Conservation (phyloP, 768 basidiomycete genomes). For the Imleria badia region DNA sequence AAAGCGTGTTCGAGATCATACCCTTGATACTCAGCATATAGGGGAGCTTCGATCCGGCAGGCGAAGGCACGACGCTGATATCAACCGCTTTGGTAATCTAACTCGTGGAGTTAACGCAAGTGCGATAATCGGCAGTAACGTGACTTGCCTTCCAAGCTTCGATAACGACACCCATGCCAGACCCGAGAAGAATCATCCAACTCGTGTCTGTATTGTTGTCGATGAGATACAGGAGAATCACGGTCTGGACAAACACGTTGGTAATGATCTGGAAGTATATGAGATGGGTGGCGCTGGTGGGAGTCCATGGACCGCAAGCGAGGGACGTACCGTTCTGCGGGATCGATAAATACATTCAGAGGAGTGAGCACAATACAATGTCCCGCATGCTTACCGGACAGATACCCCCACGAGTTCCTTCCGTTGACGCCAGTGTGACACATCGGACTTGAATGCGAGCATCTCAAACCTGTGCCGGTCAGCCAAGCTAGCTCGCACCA, state of each 20-base stretch:
- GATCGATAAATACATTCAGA: slow-evolving; percentile 21
- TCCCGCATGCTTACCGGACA: slow-evolving; percentile 58
- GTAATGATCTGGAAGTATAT: slow-evolving; percentile 61
- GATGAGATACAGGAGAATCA: slow-evolving; percentile 90
- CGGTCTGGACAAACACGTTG: slow-evolving; percentile 90
- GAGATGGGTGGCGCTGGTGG: slow-evolving; percentile 13
- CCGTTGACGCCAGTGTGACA: slow-evolving; percentile 93
- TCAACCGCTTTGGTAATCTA: slow-evolving; percentile 91
- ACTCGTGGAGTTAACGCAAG: slow-evolving; percentile 16
- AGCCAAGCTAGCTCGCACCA: slow-evolving; percentile 5
- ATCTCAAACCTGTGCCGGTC: slow-evolving; percentile 74
- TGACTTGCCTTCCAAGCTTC: slow-evolving; percentile 89
- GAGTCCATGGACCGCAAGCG: slow-evolving; percentile 10
- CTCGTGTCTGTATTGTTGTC: slow-evolving; percentile 95
- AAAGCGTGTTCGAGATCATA: slow-evolving; percentile 34
- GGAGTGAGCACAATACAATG: slow-evolving; percentile 5
- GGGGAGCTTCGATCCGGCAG: slow-evolving; percentile 67
- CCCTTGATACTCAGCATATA: slow-evolving; percentile 83
- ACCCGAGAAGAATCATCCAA: slow-evolving; percentile 95
- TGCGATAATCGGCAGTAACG: slow-evolving; percentile 7
- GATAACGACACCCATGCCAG: slow-evolving; percentile 75
- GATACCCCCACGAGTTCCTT: slow-evolving; percentile 96
- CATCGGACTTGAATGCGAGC: slow-evolving; percentile 93
- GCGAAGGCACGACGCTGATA: slow-evolving; percentile 63
- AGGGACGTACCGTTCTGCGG: slow-evolving; percentile 51